Evolutionary conservation across 1,284 basidiomycete species (phyloP), one percentile per base, ranked within the genome.

Genomic region (Cryptococcus jaspeensis): DNA sequence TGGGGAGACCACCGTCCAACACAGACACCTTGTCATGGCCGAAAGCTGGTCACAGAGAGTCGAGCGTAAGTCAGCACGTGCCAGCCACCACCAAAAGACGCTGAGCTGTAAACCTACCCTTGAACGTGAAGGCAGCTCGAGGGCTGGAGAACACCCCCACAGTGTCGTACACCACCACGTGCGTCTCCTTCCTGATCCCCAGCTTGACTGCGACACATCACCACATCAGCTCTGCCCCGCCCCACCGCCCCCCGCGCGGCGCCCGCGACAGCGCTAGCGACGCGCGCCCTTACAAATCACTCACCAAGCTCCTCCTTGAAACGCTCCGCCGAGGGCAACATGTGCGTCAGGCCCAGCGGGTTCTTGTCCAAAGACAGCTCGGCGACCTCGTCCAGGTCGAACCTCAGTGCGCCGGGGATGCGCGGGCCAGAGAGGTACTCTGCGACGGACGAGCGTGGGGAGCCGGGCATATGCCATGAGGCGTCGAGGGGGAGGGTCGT

Each of bases 131-230:
- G 23, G 92, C 82, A 2, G 90, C 90, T 58, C 94, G 84, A 49
- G 94, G 92, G 23, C 90, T 84, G 1, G 90, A 92, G 80, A 97
- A 95, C 23, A 96, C 80, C 8, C 92, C 92, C 55, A 87, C 82
- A 1, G 87, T 82, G 72, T 96, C 94, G 73, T 97, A 98, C 81
- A 97, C 77, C 18, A 97, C 84, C 22, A 98, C 91, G 73, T 92
- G 90, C 6, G 88, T 86, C 16, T 84, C 80, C 7, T 84, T 82
- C 20, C 79, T 78, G 64, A 99, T 89, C 1, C 92, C 92, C 37
- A 92, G 82, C 51, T 79, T 80, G 65, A 85, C 90, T 89, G 70
- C n/a, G n/a, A n/a, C 23, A 20, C 13, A 25, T 59, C 18, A 6
- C 11, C 15, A 35, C 6, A 37, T 32, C 28, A 32, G 23, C 40